Evolutionary conservation across 306 rosid species (phyloP), one percentile per base, ranked within the genome.

Genomic region (Macrotyloma uniflorum): DNA sequence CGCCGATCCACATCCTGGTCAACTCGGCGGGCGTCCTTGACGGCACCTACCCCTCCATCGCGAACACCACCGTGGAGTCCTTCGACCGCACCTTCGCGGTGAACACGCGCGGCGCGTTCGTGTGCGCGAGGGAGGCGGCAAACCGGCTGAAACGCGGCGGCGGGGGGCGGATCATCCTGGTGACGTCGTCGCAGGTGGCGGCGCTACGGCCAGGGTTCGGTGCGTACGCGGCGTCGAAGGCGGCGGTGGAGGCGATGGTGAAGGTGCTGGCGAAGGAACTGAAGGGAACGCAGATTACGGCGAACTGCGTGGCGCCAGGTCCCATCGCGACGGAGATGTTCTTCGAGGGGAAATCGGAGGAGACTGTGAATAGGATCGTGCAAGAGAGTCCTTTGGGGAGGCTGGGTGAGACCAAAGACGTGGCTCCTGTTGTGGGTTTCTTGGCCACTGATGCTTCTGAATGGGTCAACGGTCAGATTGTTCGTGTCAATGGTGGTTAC

Each of bases 241-340:
- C 93, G 5, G 89, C 91, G 1, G 91, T 89, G 42, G 93, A 89
- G 87, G 65, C 90, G 1, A 85, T 89, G 90, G 19, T 54, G 5
- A 87, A 80, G 80, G 80, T 79, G 3, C n/a, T 84, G 19, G 93
- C 93, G 2, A 89, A 89, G 84, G 93, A 89, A 72, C 77, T 89
- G 2, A 87, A 71, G 62, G 93, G 91, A 12, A 85, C 79, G 5
- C 58, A 77, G 11, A 82, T 87, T 1, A 85, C 93, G 5, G 91
- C 84, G 3, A 89, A 89, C 13, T 89, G 91, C 51, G 86, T 87
- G 22, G 91, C 93, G 9, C 93, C 93, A 0, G 93, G 90, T 18
- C 88, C 93, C 0, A 65, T 80, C 0, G 91, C 86, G n/a, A 87
- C 87, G 6, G 90, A 87, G 2, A 6, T 85, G 74, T 89, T 72